Conservation (phyloP, 2,329 filamentous ascomycete species). For the Claviceps purpurea region DNA sequence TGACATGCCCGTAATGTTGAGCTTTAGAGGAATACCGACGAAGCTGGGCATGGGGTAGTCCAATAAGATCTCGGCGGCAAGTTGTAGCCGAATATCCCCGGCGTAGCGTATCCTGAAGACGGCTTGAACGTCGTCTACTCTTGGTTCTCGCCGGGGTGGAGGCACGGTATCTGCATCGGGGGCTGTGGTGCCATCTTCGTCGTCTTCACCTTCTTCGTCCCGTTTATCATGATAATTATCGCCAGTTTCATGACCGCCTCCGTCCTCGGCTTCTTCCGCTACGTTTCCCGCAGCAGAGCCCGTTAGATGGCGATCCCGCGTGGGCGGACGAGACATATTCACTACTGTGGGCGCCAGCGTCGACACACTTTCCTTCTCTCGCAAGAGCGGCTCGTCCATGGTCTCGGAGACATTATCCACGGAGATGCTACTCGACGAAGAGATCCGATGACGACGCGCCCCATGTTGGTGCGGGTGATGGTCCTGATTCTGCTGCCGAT, state of each 20-base stretch:
- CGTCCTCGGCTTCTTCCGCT: constrained; percentile 17
- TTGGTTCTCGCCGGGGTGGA: constrained; percentile 48
- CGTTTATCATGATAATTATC: neutral
- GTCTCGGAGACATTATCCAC: constrained; percentile 25
- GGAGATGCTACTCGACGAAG: constrained; percentile 33
- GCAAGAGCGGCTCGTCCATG: constrained; percentile 23
- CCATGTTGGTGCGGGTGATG: neutral
- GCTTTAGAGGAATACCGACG: constrained; percentile 82
- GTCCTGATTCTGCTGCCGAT: neutral
- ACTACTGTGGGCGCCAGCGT: constrained; percentile 44
- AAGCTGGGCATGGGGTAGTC: constrained; percentile 99
- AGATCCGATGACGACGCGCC: constrained; percentile 21
- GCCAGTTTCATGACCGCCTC: neutral
- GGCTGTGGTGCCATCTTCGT: constrained; percentile 17
- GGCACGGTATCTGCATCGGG: constrained; percentile 16
- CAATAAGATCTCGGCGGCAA: constrained; percentile 89
- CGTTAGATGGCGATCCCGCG: constrained; percentile 32
- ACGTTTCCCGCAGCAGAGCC: constrained; percentile 27
- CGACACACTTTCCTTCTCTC: constrained; percentile 50
- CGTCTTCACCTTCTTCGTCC: constrained; percentile 16
- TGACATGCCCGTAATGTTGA: constrained; percentile 87
- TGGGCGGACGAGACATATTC: constrained; percentile 42
- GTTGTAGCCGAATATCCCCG: constrained; percentile 72
- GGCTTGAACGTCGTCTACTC: constrained; percentile 79
- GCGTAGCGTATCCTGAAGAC: constrained; percentile 83